Conservation (phyloP, 805 yeast species). For the Yarrowia bubula region DNA sequence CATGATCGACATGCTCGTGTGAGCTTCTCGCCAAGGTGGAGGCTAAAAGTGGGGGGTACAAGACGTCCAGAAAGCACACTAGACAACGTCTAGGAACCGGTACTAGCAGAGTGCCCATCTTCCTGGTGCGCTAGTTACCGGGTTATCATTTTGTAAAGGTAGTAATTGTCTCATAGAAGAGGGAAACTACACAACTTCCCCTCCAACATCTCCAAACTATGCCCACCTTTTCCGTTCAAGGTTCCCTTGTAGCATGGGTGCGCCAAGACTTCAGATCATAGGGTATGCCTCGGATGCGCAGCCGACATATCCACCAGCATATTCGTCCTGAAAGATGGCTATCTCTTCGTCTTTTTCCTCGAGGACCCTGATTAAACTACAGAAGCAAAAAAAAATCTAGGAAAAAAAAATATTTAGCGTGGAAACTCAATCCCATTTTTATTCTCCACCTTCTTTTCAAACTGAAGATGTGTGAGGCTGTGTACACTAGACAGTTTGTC, state of each 20-base stretch:
- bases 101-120: background rate
- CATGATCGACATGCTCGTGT: constrained; percentile 2
- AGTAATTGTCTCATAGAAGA: background rate
- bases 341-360: background rate
- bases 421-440: background rate
- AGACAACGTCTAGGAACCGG: background rate
- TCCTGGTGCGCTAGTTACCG: background rate
- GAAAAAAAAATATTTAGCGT: background rate
- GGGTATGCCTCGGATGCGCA: constrained; percentile 5
- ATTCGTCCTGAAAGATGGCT: background rate
- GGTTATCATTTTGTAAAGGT: background rate
- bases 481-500: background rate
- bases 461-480: too few species aligned
- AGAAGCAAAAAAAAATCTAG: background rate
- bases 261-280: background rate
- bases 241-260: background rate
- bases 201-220: background rate
- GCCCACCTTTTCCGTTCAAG: background rate
- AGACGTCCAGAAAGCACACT: background rate
- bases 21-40: background rate
- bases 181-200: background rate
- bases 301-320: background rate
- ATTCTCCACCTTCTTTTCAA: background rate
- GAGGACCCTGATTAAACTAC: background rate
- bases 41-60: background rate